Evolutionary conservation across 768 basidiomycete genomes (phyloP).

Genomic region (Lactarius hatsudake): DNA sequence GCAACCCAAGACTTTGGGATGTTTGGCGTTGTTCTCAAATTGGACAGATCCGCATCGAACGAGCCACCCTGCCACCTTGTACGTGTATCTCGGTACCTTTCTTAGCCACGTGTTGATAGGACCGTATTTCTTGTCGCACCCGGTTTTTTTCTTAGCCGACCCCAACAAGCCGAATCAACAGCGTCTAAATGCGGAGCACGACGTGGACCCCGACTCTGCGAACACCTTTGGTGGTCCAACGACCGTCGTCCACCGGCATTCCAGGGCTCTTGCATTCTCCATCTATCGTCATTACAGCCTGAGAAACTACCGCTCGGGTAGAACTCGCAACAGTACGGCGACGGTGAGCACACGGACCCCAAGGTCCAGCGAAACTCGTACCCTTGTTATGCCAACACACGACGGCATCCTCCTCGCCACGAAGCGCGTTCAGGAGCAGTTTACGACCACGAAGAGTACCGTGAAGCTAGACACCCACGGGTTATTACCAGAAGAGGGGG

Average conservation of each 20-base stretch:
- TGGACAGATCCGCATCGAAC: constrained; percentile 34
- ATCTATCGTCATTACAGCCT: constrained; percentile 62
- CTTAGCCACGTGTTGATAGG: not conserved
- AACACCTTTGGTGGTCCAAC: constrained; percentile 53
- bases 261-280: constrained; percentile 74
- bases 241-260: constrained; percentile 78
- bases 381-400: constrained; percentile 17
- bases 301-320: constrained; percentile 27
- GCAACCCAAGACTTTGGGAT: constrained; percentile 20
- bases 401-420: constrained; percentile 62
- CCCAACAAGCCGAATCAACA: constrained; percentile 64
- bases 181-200: constrained; percentile 59
- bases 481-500: constrained; percentile 14
- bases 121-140: constrained; percentile 6
- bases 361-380: constrained; percentile 15
- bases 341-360: constrained; percentile 27
- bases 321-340: constrained; percentile 28
- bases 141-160: constrained; percentile 40
- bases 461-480: constrained; percentile 11
- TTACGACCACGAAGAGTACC: constrained; percentile 32
- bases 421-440: constrained; percentile 71
- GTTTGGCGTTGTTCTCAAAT: constrained; percentile 35
- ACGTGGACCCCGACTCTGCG: constrained; percentile 47
- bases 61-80: constrained; percentile 24
- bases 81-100: not conserved